These are phyloP conservation scores for Xylariales sp. DNA, from an alignment of 2,329 filamentous ascomycete genomes.

Conservation along the genomic window DNA sequence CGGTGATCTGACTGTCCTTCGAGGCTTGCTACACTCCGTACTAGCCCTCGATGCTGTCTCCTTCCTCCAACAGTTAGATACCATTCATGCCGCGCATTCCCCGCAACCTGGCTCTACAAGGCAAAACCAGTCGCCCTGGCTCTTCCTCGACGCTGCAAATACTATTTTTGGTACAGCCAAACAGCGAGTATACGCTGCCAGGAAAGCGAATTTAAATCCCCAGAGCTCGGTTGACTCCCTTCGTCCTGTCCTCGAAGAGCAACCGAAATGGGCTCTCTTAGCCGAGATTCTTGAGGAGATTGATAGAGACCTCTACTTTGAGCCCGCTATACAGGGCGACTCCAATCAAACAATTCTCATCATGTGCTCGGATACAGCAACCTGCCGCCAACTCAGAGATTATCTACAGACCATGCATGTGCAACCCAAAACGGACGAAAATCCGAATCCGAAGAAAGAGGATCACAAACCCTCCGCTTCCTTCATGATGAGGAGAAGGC, in stretches of 20 bases:
- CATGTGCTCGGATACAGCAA: conserved; percentile 92
- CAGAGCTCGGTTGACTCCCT: conserved; percentile 69
- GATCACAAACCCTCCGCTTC: conserved; percentile 76
- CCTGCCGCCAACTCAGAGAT: conserved; percentile 88
- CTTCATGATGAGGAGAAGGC: conserved; percentile 89
- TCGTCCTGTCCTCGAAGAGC: conserved; percentile 86
- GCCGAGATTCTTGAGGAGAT: conserved; percentile 95
- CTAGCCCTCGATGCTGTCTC: conserved; percentile 90
- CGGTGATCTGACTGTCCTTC: conserved; percentile 84
- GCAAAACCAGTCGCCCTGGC: conserved; percentile 93
- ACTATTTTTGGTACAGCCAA: conserved; percentile 93
- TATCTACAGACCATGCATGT: conserved; percentile 93
- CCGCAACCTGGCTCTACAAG: conserved; percentile 87
- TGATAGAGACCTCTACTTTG: conserved; percentile 88
- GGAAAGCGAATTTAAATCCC: conserved; percentile 67
- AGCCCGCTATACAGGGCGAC: conserved; percentile 79
- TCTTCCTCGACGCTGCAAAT: conserved; percentile 94
- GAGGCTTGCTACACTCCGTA: conserved; percentile 83
- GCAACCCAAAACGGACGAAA: conserved; percentile 63
- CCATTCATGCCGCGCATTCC: conserved; percentile 89
- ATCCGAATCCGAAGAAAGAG: conserved; percentile 54
- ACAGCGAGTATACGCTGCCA: conserved; percentile 80
- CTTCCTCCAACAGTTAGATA: conserved; percentile 93
- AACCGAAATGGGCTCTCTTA: conserved; percentile 91
- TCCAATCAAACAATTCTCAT: conserved; percentile 93